phyloP scores from a whole-genome alignment of 1,139 yeast species.

The Eremothecium coryli region DNA sequence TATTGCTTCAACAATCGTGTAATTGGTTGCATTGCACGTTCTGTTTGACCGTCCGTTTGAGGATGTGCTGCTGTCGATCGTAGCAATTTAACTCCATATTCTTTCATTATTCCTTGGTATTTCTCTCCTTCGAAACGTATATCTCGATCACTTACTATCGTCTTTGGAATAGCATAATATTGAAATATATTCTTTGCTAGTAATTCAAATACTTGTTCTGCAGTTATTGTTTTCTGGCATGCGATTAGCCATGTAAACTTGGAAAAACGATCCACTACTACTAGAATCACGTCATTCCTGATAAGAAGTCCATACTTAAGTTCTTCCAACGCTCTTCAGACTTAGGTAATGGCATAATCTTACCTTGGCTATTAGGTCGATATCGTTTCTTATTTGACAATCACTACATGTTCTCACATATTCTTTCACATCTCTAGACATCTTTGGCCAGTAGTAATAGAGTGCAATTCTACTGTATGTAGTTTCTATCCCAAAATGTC shows the following conservation, averaged over 20 bases:
- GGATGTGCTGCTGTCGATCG: slow-evolving; percentile 21
- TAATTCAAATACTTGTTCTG: not conserved
- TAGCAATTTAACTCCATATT: slow-evolving; percentile 11
- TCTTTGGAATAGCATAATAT: slow-evolving; percentile 7
- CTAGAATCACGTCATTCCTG: slow-evolving; percentile 13
- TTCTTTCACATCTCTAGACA: slow-evolving; percentile 2
- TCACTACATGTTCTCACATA: slow-evolving; percentile 9
- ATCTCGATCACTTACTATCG: slow-evolving; percentile 14
- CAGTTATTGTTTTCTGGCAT: slow-evolving; percentile 1
- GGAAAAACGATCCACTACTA: slow-evolving; percentile 13
- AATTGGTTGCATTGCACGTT: slow-evolving; percentile 15
- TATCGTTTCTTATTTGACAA: slow-evolving; percentile 11
- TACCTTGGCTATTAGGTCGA: slow-evolving; percentile 5
- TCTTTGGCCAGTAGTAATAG: slow-evolving; percentile 10
- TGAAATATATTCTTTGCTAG: not conserved
- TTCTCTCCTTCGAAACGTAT: slow-evolving; percentile 7
- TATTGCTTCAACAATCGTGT: slow-evolving; percentile 12
- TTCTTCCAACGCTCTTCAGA: slow-evolving; percentile 13
- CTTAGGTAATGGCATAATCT: slow-evolving; percentile 7
- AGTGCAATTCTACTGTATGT: slow-evolving; percentile 7
- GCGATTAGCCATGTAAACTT: slow-evolving; percentile 6
- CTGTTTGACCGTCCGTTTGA: slow-evolving; percentile 23
- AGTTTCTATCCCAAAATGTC: slow-evolving; percentile 9
- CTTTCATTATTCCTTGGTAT: slow-evolving; percentile 10
- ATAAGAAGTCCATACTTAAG: slow-evolving; percentile 10